phyloP scores from a whole-genome alignment of 1,284 basidiomycete species.

The Tremellales sp. region DNA sequence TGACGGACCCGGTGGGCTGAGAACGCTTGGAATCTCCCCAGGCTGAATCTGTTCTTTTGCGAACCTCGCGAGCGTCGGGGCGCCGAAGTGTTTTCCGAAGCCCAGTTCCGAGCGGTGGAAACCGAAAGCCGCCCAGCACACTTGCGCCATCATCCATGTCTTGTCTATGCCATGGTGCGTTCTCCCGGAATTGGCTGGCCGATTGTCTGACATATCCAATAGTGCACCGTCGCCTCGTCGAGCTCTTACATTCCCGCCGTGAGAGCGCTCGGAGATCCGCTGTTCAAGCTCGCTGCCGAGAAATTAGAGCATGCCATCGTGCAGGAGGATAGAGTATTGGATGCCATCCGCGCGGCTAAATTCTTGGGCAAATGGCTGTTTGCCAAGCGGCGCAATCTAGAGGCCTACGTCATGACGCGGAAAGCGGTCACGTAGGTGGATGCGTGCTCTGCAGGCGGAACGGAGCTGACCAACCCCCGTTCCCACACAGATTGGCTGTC shows the following conservation, averaged over 20 bases:
- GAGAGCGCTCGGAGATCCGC: constrained; percentile 16
- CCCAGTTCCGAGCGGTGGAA: constrained; percentile 18
- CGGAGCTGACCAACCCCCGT: not conserved
- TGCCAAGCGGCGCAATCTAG: constrained; percentile 12
- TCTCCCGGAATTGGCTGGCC: not conserved
- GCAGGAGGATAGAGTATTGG: constrained; percentile 22
- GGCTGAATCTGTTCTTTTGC: constrained; percentile 30
- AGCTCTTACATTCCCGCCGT: constrained; percentile 29
- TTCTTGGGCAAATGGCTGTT: constrained; percentile 30
- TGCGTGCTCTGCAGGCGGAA: not conserved
- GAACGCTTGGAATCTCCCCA: constrained; percentile 1
- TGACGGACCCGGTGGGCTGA: too few species aligned
- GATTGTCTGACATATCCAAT: not conserved
- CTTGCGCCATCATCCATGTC: constrained; percentile 21
- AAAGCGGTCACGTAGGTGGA: constrained; percentile 17
- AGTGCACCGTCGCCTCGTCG: constrained; percentile 26
- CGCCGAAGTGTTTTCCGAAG: constrained; percentile 20
- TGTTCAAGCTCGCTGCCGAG: constrained; percentile 17
- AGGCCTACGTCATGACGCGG: constrained; percentile 17
- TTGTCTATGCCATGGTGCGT: constrained; percentile 29
- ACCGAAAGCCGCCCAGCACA: constrained; percentile 2
- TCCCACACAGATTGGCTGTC: constrained; percentile 12
- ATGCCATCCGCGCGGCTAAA: constrained; percentile 23
- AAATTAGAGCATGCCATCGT: constrained; percentile 22
- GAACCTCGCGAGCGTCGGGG: constrained; percentile 16